phyloP scores from a whole-genome alignment of 108 stramenopile species.

The Licmophora abbreviata region DNA sequence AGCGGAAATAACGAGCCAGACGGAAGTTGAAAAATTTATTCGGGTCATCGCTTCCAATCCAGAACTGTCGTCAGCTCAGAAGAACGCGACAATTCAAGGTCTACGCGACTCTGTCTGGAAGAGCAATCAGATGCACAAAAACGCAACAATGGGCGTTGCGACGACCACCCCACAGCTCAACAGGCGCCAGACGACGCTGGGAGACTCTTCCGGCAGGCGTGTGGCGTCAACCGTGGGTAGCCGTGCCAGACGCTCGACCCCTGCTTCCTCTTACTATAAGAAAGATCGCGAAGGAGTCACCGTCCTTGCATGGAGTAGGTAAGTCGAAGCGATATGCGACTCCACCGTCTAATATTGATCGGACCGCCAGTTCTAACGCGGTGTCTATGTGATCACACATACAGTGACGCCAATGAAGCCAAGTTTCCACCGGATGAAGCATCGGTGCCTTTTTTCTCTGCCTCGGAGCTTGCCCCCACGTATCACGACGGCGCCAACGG shows the following conservation, averaged over 20 bases:
- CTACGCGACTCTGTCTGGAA: conserved; percentile 77
- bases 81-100: conserved; percentile 80
- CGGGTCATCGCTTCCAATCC: conserved; percentile 76
- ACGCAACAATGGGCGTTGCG: conserved; percentile 3
- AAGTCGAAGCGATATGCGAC: too few species aligned
- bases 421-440: conserved; percentile 18
- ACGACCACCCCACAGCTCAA: conserved; percentile 4
- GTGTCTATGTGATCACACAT: background rate
- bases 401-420: conserved; percentile 22
- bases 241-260: conserved; percentile 34
- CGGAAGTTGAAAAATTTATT: conserved; percentile 76
- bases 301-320: conserved; percentile 45
- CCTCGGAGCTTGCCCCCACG: conserved; percentile 75
- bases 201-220: conserved; percentile 21
- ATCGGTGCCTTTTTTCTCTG: conserved; percentile 58
- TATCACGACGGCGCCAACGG: conserved; percentile 71
- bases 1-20: conserved; percentile 52
- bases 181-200: background rate
- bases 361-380: too few species aligned
- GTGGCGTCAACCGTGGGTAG: conserved; percentile 14
- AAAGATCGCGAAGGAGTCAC: conserved; percentile 47
- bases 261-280: conserved; percentile 60
- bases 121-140: conserved; percentile 36
- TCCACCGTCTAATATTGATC: too few species aligned
- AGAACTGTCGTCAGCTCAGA: conserved; percentile 51